Evolutionary conservation across 257 asterid genomes (phyloP).

Genomic region (Anisodus acutangulus): DNA sequence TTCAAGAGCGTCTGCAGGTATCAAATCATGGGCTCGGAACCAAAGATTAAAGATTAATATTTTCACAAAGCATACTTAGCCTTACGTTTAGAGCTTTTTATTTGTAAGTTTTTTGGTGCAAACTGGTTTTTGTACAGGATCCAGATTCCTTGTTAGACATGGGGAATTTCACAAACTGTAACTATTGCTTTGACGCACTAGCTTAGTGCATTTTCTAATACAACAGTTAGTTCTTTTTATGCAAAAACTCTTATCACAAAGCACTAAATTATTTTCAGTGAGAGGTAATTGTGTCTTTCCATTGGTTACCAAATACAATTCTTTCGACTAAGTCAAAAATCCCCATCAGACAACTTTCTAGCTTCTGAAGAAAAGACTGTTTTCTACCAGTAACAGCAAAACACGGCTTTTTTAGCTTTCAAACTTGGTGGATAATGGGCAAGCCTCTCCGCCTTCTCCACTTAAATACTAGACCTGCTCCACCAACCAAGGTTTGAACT

Average conservation of each 20-base stretch:
- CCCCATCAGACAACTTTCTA: not conserved
- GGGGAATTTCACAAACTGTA: not conserved
- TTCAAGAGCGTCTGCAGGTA: not conserved
- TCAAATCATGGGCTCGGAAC: not conserved
- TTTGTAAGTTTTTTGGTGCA: constrained; percentile 15
- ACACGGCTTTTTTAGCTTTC: not conserved
- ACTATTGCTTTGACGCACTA: not conserved
- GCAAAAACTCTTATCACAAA: not conserved
- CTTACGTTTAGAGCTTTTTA: not conserved
- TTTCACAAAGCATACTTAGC: not conserved
- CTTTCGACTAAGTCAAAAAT: not conserved
- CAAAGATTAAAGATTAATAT: not conserved
- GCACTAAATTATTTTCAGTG: no score
- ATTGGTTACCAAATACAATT: not conserved
- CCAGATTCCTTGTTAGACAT: not conserved
- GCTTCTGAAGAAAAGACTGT: not conserved
- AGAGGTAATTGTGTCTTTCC: not conserved
- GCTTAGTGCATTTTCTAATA: not conserved
- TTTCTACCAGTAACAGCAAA: not conserved
- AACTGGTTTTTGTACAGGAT: not conserved
- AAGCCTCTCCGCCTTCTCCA: not conserved
- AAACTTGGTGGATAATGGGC: not conserved
- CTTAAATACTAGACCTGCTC: not conserved
- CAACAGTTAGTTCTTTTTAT: not conserved
- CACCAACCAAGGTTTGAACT: not conserved